Base-by-base conservation (phyloP, 768 basidiomycete genomes). In the Lactarius indigo region DNA sequence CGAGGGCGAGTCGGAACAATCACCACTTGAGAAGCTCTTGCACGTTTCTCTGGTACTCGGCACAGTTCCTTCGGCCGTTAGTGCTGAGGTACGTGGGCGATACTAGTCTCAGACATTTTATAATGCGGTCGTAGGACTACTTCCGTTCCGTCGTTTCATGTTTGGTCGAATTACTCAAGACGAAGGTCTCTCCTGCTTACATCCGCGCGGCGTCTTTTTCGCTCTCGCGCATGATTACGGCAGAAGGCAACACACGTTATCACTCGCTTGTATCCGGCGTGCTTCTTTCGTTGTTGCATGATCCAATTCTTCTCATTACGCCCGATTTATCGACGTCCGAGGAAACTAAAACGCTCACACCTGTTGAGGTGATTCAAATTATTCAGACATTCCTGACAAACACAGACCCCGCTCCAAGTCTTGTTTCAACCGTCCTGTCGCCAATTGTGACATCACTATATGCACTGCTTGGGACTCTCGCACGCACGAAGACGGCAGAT, bases 361-460 rank as follows among this genome's bases (percentile, higher is more conserved):
- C 85, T 5, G 74, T 76, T 23, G 75, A 75, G 17, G 80, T 85
- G 3, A 74, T 91, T n/a, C 76, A 78, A 7, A 80, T 76, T 5
- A 74, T 94, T 23, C 78, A 82, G 59, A 78, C 79, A 1, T 77
- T 96, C 31, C 76, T 92, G 3, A 82, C 87, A 6, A 91, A 94
- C 70, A 85, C 87, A 6, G 92, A 96, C 69, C 92, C 93, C 6
- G 89, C 91, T 4, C 90, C 92, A 0, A 75, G 77, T 2, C 80
- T 92, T 50, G 82, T 92, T 47, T 81, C 86, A 0, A 74, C 79
- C 23, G 72, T 94, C 8, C 74, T 94, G 10, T 87, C 88, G 1
- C 91, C 92, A 0, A 84, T 96, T 39, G 70, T 90, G 0, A 77
- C 88, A 0, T 76, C 84, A 1, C 75, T 96, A 8, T 94, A 93